Percentiles rank a stretch among this genome's conserved stretches.
Evolutionary conservation across 2,329 filamentous ascomycete species (phyloP).

Genomic region (Trichoderma citrinoviride): DNA sequence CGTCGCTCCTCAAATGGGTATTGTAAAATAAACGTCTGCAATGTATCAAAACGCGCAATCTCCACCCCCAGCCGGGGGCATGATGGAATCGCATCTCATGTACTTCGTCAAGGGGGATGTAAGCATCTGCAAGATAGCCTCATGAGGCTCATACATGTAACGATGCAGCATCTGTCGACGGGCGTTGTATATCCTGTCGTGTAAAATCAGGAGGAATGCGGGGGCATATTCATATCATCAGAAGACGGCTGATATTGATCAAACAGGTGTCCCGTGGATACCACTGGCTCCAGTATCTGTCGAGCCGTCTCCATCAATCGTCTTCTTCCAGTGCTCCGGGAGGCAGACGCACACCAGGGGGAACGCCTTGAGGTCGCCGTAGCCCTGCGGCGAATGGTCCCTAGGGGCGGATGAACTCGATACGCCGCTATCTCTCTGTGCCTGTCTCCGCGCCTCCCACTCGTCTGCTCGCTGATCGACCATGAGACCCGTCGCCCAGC

Average conservation of each 20-base stretch:
- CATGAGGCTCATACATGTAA: not conserved
- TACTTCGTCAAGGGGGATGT: conserved; percentile 17
- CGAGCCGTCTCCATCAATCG: conserved; percentile 83
- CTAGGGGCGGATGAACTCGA: conserved; percentile 71
- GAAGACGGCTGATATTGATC: conserved; percentile 24
- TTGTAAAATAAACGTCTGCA: conserved; percentile 20
- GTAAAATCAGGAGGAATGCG: not conserved
- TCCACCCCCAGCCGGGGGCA: not conserved
- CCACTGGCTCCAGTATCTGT: conserved; percentile 58
- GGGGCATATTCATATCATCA: conserved; percentile 1
- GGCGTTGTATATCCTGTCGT: conserved; percentile 4
- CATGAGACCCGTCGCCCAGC: conserved; percentile 92
- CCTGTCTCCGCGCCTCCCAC: conserved; percentile 73
- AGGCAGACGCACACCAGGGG: conserved; percentile 94
- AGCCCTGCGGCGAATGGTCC: conserved; percentile 59
- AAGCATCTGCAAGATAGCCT: not conserved
- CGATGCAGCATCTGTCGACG: conserved; percentile 18
- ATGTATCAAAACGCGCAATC: conserved; percentile 20
- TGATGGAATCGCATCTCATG: conserved; percentile 19
- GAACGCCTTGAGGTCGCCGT: conserved; percentile 93
- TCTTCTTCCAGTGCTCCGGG: conserved; percentile 94
- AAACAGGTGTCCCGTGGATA: conserved; percentile 28
- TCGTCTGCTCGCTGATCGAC: conserved; percentile 82
- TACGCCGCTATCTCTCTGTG: conserved; percentile 89
- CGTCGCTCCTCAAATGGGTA: conserved; percentile 20